These are phyloP conservation scores for Metschnikowia gruessii DNA, from an alignment of 805 yeast genomes.

Conservation along the genomic window DNA sequence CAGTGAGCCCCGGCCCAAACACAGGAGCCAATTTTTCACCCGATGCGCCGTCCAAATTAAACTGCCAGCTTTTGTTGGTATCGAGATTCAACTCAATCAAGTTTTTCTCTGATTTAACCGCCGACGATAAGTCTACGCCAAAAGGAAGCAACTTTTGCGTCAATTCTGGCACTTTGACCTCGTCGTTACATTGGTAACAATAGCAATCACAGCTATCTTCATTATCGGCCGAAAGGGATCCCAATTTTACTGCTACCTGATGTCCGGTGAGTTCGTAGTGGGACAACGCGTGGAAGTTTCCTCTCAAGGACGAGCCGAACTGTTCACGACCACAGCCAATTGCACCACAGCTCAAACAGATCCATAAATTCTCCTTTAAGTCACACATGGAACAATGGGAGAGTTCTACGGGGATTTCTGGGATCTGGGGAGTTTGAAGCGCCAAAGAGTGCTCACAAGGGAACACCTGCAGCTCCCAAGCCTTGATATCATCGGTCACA, in stretches of 20 bases:
- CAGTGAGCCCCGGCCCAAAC: slow-evolving; percentile 76
- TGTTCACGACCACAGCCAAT: slow-evolving; percentile 94
- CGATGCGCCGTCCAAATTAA: slow-evolving; percentile 67
- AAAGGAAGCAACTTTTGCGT: slow-evolving; percentile 48
- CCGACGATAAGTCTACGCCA: slow-evolving; percentile 59
- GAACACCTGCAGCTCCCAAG: slow-evolving; percentile 87
- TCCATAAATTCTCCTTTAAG: slow-evolving; percentile 79
- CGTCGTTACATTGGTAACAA: slow-evolving; percentile 89
- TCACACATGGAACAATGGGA: slow-evolving; percentile 57
- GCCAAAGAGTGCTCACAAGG: slow-evolving; percentile 75
- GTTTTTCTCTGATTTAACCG: slow-evolving; percentile 78
- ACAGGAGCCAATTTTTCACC: slow-evolving; percentile 66
- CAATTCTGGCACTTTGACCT: slow-evolving; percentile 68
- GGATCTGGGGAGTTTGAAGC: slow-evolving; percentile 39
- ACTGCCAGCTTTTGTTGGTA: slow-evolving; percentile 92
- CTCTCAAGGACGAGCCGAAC: slow-evolving; percentile 84
- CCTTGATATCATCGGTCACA: slow-evolving; percentile 65
- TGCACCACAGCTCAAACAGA: slow-evolving; percentile 88
- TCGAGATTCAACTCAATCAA: slow-evolving; percentile 87
- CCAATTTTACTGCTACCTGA: slow-evolving; percentile 84
- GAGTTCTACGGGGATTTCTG: slow-evolving; percentile 43
- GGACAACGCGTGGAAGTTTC: slow-evolving; percentile 82
- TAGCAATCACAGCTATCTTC: slow-evolving; percentile 65
- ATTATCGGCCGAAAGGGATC: slow-evolving; percentile 75
- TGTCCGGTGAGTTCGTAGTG: slow-evolving; percentile 66